Base-by-base conservation (phyloP, 228 moss, liverwort and hornwort species). In the Sphagnum fallax region DNA sequence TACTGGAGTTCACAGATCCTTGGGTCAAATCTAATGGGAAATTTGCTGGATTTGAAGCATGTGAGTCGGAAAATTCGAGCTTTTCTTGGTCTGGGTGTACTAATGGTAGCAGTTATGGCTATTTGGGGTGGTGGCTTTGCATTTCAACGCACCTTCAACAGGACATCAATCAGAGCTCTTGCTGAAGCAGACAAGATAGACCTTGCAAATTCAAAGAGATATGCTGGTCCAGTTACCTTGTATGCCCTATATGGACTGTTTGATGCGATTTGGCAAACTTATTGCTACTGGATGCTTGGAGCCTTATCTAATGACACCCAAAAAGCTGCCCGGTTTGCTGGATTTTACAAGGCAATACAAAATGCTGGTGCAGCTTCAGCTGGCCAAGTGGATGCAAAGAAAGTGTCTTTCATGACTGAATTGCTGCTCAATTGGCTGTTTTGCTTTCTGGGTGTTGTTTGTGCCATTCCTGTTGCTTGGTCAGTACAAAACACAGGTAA, bases 241-340 rank as follows among this genome's bases (percentile, higher is more conserved):
- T 92, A 82, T 16, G 64, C 89, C 0, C 67, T 80, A 5, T 96
- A 83, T 49, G 95, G 92, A 1, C 70, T 84, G 18, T 96, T 92
- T 62, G 92, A 96, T 65, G 86, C 95, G 2, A 49, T 92, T 52
- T 92, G 95, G 91, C 95, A 95, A 63, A 91, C 91, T 32, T 95
- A 95, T 71, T 87, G 89, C 81, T 96, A 92, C 78, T 96, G 92
- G 96, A 80, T 92, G 51, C 81, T 92, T 82, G 96, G 96, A 16
- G 89, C 96, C 16, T 86, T 96, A 50, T 86, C 91, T 16, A 91
- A 92, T 53, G 83, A 95, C 66, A 89, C 89, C 47, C 82, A 76
- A 5, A 68, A 50, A 16, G 89, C 91, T 5, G 92, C 96, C 53
- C 84, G 89, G 52, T 91, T 81, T 69, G 67, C 92, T 0, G 96